phyloP scores from a whole-genome alignment of 192 early-diverging fungal species.

The Rhizoclosmatium sp. region DNA sequence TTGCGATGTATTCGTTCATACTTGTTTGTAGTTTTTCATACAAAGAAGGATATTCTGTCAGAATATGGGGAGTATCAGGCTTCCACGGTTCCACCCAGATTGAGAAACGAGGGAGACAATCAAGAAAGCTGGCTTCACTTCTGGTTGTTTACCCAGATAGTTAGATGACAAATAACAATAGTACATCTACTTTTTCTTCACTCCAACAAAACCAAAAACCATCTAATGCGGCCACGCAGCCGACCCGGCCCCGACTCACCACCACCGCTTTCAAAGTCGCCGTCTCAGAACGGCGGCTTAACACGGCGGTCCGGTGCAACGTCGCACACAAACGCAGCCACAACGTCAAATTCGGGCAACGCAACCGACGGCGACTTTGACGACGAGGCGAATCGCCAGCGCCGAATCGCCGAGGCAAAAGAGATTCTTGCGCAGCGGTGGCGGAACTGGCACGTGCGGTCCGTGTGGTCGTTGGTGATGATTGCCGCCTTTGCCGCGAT shows the following conservation, averaged over 20 bases:
- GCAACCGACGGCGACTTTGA: background rate
- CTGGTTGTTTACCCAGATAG: no score
- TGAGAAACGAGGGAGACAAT: no score
- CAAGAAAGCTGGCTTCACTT: no score
- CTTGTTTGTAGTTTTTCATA: no score
- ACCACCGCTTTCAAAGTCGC: background rate
- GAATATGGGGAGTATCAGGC: no score
- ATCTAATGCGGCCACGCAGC: background rate
- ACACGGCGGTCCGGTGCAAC: background rate
- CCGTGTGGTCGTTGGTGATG: constrained; percentile 89
- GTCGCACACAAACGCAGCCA: background rate
- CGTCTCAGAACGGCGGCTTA: background rate
- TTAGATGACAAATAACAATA: no score
- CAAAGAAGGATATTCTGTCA: no score
- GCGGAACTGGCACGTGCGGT: constrained; percentile 77
- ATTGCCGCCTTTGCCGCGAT: constrained; percentile 80
- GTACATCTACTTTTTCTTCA: no score
- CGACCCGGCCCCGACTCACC: background rate
- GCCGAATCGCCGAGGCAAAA: constrained; percentile 20
- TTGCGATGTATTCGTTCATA: no score
- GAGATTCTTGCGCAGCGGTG: constrained; percentile 43
- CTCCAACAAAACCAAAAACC: background rate
- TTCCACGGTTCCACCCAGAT: no score
- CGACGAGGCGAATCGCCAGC: background rate
- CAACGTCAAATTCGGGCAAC: background rate